These are phyloP conservation scores for Arachis monticola DNA, from an alignment of 331 rosid species.

Conservation along the genomic window DNA sequence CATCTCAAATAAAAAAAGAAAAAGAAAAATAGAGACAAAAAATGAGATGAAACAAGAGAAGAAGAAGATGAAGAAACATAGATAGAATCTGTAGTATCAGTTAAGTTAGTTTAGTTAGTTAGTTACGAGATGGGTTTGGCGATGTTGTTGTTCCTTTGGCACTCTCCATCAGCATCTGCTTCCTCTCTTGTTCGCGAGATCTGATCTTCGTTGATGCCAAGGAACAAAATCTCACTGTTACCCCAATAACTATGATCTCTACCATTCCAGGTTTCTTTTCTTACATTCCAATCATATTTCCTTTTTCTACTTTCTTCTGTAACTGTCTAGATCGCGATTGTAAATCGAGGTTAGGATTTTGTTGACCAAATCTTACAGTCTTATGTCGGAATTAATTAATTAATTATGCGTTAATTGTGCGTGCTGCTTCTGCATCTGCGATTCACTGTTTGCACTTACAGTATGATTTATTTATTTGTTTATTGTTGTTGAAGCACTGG, in stretches of 20 bases:
- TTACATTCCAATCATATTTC: conserved; percentile 2
- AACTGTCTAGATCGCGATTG: conserved; percentile 22
- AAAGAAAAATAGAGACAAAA: neutral
- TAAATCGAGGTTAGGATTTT: conserved; percentile 25
- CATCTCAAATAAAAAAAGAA: neutral
- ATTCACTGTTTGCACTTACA: neutral
- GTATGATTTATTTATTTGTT: neutral
- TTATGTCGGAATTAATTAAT: neutral
- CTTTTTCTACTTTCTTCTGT: neutral
- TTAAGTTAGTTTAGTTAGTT: too few relatives aligned
- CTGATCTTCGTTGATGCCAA: conserved; percentile 50
- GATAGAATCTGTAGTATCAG: neutral
- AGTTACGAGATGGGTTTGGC: neutral
- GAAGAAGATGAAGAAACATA: conserved; percentile 1
- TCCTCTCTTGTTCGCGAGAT: conserved; percentile 51
- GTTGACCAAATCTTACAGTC: conserved; percentile 21
- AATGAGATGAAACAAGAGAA: neutral
- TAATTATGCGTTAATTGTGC: neutral
- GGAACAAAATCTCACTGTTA: conserved; percentile 41
- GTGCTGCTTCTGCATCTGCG: neutral
- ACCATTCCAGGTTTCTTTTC: conserved; percentile 73
- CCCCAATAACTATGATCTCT: conserved; percentile 80
- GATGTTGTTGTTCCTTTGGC: conserved; percentile 68
- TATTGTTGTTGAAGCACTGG: neutral
- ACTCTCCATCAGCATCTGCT: conserved; percentile 47